phyloP scores from a whole-genome alignment of 2,329 filamentous ascomycete species.

The Epicoccum nigrum region DNA sequence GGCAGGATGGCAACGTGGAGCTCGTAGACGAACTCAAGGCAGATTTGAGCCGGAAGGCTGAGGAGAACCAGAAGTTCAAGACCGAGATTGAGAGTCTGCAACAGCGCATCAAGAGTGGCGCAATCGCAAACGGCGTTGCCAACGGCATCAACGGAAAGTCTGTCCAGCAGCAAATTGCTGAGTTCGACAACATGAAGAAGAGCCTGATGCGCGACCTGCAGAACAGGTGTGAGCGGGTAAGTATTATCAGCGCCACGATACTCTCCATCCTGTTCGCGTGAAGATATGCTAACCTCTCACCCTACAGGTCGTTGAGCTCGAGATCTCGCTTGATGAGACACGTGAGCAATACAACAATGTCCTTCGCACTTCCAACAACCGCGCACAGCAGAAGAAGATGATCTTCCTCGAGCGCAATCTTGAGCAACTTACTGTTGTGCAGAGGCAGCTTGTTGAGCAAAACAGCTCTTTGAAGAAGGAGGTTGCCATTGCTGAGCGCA shows the following conservation, averaged over 20 bases:
- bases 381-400: conserved; percentile 99
- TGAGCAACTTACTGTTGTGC: conserved; percentile 95
- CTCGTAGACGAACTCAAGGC: conserved; percentile 77
- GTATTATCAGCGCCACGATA: conserved; percentile 26
- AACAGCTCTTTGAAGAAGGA: conserved; percentile 95
- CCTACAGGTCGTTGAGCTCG: conserved; percentile 79
- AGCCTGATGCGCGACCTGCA: conserved; percentile 97
- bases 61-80: conserved; percentile 83
- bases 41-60: conserved; percentile 76
- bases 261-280: conserved; percentile 13
- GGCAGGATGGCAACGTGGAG: conserved; percentile 74
- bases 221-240: conserved; percentile 90
- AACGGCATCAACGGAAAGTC: conserved; percentile 79
- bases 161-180: conserved; percentile 94
- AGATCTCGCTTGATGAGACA: conserved; percentile 96
- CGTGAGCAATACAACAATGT: conserved; percentile 99
- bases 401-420: conserved; percentile 98
- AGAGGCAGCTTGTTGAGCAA: conserved; percentile 96
- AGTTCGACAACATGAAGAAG: conserved; percentile 99
- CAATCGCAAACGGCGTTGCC: conserved; percentile 63
- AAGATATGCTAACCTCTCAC: conserved; percentile 29
- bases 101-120: conserved; percentile 70
- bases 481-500: conserved; percentile 96
- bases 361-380: conserved; percentile 93
- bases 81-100: conserved; percentile 81